These are phyloP conservation scores for Neospermospora avenae DNA, from an alignment of 2,329 filamentous ascomycete genomes.

Conservation along the genomic window DNA sequence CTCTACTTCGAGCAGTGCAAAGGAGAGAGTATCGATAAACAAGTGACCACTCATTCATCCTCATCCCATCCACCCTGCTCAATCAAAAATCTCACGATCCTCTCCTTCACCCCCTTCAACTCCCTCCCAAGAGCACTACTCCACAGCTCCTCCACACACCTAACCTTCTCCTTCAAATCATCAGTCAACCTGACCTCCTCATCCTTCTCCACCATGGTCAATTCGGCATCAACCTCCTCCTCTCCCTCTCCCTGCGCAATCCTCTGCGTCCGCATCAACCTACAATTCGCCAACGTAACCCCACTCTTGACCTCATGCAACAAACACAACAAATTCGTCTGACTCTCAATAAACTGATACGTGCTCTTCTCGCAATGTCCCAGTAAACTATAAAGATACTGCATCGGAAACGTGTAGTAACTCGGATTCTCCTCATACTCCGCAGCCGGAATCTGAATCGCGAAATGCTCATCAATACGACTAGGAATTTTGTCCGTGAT, in stretches of 20 bases:
- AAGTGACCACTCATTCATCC: constrained; percentile 22
- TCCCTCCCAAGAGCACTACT: constrained; percentile 77
- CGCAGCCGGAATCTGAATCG: constrained; percentile 72
- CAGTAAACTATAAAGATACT: constrained; percentile 85
- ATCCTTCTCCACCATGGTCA: constrained; percentile 55
- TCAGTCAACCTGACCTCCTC: constrained; percentile 73
- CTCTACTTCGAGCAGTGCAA: no score
- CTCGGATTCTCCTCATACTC: constrained; percentile 85
- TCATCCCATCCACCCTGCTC: constrained; percentile 80
- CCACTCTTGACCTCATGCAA: constrained; percentile 86
- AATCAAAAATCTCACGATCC: constrained; percentile 70
- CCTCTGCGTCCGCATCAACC: constrained; percentile 64
- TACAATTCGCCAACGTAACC: constrained; percentile 65
- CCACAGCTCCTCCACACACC: constrained; percentile 90
- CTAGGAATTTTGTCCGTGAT: constrained; percentile 76
- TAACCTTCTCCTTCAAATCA: constrained; percentile 90
- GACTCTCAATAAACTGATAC: constrained; percentile 94
- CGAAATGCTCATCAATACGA: constrained; percentile 26
- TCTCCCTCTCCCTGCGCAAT: constrained; percentile 37
- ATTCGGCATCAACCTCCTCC: constrained; percentile 39
- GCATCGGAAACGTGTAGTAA: constrained; percentile 77
- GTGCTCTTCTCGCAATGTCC: constrained; percentile 87
- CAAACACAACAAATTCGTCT: constrained; percentile 86
- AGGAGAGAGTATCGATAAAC: no score
- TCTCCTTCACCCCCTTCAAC: constrained; percentile 68